Evolutionary conservation across 768 basidiomycete genomes (phyloP).

Genomic region (Exsudoporus frostii): DNA sequence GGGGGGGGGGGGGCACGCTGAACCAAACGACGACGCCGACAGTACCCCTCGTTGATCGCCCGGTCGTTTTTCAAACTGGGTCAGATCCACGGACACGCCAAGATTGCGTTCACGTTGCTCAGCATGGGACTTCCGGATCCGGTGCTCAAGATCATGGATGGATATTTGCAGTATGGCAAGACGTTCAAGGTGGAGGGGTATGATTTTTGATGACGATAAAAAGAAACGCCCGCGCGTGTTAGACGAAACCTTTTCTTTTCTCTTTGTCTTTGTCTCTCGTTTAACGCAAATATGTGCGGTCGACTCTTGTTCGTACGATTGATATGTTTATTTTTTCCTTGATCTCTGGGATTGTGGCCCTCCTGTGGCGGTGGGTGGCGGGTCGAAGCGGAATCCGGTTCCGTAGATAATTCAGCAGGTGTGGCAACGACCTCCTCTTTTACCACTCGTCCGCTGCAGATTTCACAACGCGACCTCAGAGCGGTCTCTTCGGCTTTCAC

Average conservation of each 20-base stretch:
- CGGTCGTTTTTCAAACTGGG: constrained; percentile 92
- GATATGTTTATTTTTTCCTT: too few species aligned
- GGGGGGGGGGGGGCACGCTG: background rate
- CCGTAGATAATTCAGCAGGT: background rate
- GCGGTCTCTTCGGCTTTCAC: background rate
- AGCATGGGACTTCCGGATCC: constrained; percentile 93
- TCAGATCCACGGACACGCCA: constrained; percentile 87
- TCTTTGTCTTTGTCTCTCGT: background rate
- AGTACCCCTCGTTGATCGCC: constrained; percentile 88
- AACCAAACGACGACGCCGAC: background rate
- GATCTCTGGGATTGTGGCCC: too few species aligned
- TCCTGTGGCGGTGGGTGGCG: background rate
- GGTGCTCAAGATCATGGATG: constrained; percentile 90
- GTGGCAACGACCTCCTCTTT: background rate
- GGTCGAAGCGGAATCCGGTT: background rate
- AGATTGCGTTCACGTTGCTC: constrained; percentile 88
- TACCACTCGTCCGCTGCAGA: background rate
- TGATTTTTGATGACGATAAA: constrained; percentile 58
- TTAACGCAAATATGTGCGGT: background rate
- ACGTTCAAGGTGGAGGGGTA: constrained; percentile 85
- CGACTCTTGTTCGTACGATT: background rate
- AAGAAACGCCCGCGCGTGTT: background rate
- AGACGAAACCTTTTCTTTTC: background rate
- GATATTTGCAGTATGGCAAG: constrained; percentile 84
- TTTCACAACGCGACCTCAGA: background rate